Base-by-base conservation (phyloP, 352 stramenopile species). In the Aphanomyces cochlioides region DNA sequence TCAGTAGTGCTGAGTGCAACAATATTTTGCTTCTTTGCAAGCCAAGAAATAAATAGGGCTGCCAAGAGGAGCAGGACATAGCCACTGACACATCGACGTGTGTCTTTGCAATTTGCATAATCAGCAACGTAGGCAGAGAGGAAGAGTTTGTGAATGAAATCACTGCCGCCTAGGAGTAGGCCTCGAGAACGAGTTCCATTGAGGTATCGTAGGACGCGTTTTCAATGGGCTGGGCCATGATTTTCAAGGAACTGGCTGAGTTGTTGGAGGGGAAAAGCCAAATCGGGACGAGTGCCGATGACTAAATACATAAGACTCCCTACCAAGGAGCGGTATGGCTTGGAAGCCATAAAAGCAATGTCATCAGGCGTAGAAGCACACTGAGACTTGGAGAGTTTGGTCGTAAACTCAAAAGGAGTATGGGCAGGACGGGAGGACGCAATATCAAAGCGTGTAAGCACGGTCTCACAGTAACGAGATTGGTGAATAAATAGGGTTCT, bases 1-100 rank as follows among this genome's bases (percentile, higher is more conserved):
- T 28, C 28, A 28, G 28, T 28, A 28, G 28, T 28, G 28, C 28
- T 28, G 28, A 53, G 45, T 1, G 45, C 2, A 15, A 53, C 45
- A 53, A 53, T 53, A 19, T 19, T 19, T 53, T 53, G 13, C 45
- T 53, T 53, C 45, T 53, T 53, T 15, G 45, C 13, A n/a, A 53
- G n/a, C 45, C 45, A 53, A 53, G 45, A 53, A 19, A 53, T 53
- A 53, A 19, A 53, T 53, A 53, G n/a, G 45, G 45, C 45, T 53
- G 45, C n/a, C n/a, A 53, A 53, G n/a, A 19, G n/a, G n/a, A 15
- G n/a, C 1, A 19, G 45, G 13, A 53, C 45, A 15, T 15, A 53
- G 45, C 45, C 13, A 1, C 13, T n/a, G 45, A 15, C 45, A 28
- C 28, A 28, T 28, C 28, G 28, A 28, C 28, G 28, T 0, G 28